These are phyloP conservation scores for Fusarium anguioides DNA, from an alignment of 2,329 filamentous ascomycete genomes.

Conservation along the genomic window DNA sequence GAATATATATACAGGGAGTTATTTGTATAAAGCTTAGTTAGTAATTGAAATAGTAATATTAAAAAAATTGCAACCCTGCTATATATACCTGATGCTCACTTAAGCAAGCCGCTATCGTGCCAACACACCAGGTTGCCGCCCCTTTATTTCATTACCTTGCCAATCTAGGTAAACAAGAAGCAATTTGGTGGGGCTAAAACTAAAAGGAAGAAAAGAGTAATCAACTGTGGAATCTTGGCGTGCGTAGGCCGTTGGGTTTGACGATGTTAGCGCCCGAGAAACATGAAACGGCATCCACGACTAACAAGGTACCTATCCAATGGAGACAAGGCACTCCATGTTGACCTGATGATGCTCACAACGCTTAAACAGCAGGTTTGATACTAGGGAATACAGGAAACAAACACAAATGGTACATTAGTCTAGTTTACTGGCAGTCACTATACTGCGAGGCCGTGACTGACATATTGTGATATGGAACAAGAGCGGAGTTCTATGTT, in stretches of 20 bases:
- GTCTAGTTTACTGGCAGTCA: too few relatives aligned
- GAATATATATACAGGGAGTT: too few relatives aligned
- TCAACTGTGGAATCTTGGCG: conserved; percentile 28
- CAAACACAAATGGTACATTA: too few relatives aligned
- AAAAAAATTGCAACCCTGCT: too few relatives aligned
- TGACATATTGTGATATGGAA: background rate
- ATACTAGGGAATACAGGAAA: background rate
- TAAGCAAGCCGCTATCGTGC: background rate
- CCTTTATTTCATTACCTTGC: conserved; percentile 17
- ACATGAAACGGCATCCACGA: conserved; percentile 41
- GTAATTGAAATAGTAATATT: too few relatives aligned
- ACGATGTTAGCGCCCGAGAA: conserved; percentile 44
- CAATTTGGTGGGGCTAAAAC: conserved; percentile 21
- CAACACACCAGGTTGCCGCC: background rate
- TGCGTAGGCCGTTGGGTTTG: conserved; percentile 38
- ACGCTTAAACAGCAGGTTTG: background rate
- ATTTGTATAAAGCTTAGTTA: too few relatives aligned
- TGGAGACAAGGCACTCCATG: background rate
- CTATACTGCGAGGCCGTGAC: too few relatives aligned
- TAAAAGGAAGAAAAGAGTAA: conserved; percentile 7
- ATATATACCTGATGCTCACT: background rate
- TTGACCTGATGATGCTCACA: background rate
- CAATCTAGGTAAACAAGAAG: background rate
- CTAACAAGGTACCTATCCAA: conserved; percentile 5
- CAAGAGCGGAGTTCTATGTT: too few relatives aligned